phyloP scores from a whole-genome alignment of 176 grass and related monocot species.

The Oryza meridionalis region DNA sequence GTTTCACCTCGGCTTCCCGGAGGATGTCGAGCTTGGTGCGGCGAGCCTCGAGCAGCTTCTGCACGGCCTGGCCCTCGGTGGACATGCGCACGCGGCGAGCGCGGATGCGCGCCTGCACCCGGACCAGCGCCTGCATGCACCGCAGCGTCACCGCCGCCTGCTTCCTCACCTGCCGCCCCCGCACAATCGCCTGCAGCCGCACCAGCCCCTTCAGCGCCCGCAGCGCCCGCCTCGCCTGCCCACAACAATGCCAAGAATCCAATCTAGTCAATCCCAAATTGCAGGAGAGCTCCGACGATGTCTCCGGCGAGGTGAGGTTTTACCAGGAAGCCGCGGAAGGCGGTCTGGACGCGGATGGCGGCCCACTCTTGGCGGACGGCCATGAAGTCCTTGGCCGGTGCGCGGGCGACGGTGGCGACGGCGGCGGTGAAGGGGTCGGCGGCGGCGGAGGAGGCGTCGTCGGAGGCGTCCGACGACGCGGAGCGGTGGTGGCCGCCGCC shows the following conservation, averaged over 20 bases:
- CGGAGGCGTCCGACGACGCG: constrained; percentile 63
- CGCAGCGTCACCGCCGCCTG: constrained; percentile 93
- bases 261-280: neutral
- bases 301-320: neutral
- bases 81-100: constrained; percentile 87
- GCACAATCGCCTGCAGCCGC: constrained; percentile 92
- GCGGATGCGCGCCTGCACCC: constrained; percentile 92
- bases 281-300: too few species aligned
- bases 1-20: constrained; percentile 80
- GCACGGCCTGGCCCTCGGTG: constrained; percentile 87
- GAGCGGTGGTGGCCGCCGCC: constrained; percentile 45
- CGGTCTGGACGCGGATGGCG: constrained; percentile 87
- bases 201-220: constrained; percentile 83
- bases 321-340: constrained; percentile 93
- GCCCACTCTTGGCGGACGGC: constrained; percentile 87
- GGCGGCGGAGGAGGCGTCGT: constrained; percentile 59
- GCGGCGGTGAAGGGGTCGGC: constrained; percentile 70
- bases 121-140: constrained; percentile 98
- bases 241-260: neutral
- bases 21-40: constrained; percentile 74
- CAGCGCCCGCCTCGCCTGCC: constrained; percentile 70
- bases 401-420: constrained; percentile 70
- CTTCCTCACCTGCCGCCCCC: constrained; percentile 90
- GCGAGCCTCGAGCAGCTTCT: constrained; percentile 66
- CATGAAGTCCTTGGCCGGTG: constrained; percentile 89